Percentiles rank a stretch among this genome's conserved stretches.
Conservation (phyloP, 2,329 filamentous ascomycete genomes). For the Juglanconis oblonga region DNA sequence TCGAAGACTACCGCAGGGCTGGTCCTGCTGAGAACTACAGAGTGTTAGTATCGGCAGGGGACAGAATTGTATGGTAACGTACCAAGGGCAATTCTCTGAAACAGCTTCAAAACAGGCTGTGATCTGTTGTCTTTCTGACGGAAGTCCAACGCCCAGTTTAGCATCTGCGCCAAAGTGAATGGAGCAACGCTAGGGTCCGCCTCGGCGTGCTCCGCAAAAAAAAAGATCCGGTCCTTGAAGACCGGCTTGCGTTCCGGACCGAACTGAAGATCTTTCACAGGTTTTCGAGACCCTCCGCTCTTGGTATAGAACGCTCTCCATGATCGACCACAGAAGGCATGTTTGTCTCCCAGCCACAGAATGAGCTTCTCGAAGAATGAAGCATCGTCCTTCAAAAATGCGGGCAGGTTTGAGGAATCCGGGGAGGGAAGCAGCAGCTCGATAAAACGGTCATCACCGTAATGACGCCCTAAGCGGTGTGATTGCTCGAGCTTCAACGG, state of each 20-base stretch:
- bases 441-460: constrained; percentile 57
- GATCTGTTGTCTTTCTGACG: constrained; percentile 33
- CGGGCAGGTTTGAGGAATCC: constrained; percentile 26
- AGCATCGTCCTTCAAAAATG: constrained; percentile 29
- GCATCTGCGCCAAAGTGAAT: constrained; percentile 38
- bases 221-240: constrained; percentile 42
- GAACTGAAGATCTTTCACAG: constrained; percentile 30
- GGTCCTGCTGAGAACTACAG: constrained; percentile 50
- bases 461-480: constrained; percentile 52
- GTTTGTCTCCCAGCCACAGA: constrained; percentile 38
- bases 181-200: constrained; percentile 34
- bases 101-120: constrained; percentile 54
- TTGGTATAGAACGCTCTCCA: constrained; percentile 49
- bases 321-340: constrained; percentile 42
- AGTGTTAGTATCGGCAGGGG: background rate
- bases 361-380: constrained; percentile 33
- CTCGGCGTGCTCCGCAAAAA: constrained; percentile 53
- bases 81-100: constrained; percentile 56
- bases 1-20: constrained; percentile 44
- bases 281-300: constrained; percentile 35
- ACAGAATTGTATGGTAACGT: constrained; percentile 22
- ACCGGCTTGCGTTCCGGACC: constrained; percentile 29
- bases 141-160: constrained; percentile 52
- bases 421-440: constrained; percentile 51
- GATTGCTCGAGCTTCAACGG: constrained; percentile 47